Conservation (phyloP, 805 yeast genomes). For the Spathaspora hagerdaliae region DNA sequence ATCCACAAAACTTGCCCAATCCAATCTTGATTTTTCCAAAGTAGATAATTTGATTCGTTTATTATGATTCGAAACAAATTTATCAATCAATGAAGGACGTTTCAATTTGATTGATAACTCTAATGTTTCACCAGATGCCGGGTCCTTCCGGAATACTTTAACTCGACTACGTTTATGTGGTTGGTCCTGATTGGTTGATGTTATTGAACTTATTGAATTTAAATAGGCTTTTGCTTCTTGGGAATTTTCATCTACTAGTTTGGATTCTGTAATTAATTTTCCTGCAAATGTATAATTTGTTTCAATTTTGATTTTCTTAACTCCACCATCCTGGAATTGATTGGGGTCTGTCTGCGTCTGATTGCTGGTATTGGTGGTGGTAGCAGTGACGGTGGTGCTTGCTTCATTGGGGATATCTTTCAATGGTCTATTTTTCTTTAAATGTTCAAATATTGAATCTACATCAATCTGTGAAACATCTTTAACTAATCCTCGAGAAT, state of each 20-base stretch:
- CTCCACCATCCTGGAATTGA: conserved; percentile 12
- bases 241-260: conserved; percentile 68
- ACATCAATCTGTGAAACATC: conserved; percentile 19
- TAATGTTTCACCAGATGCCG: conserved; percentile 26
- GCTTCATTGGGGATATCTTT: not conserved
- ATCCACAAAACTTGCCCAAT: conserved; percentile 94
- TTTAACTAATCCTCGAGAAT: conserved; percentile 11
- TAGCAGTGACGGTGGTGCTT: not conserved
- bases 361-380: conserved; percentile 1
- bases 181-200: conserved; percentile 4
- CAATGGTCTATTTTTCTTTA: conserved; percentile 12
- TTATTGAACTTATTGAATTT: conserved; percentile 44
- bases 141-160: conserved; percentile 29
- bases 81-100: conserved; percentile 72
- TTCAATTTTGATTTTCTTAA: conserved; percentile 63
- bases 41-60: conserved; percentile 78
- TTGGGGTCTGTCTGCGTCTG: not conserved
- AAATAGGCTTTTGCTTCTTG: conserved; percentile 86
- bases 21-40: conserved; percentile 85
- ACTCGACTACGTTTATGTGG: conserved; percentile 23
- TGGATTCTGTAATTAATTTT: conserved; percentile 69
- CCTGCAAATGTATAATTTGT: conserved; percentile 90
- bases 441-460: conserved; percentile 27
- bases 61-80: conserved; percentile 60
- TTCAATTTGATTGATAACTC: conserved; percentile 57